phyloP scores from a whole-genome alignment of 257 asterid genomes.

The Solanum raphanifolium region DNA sequence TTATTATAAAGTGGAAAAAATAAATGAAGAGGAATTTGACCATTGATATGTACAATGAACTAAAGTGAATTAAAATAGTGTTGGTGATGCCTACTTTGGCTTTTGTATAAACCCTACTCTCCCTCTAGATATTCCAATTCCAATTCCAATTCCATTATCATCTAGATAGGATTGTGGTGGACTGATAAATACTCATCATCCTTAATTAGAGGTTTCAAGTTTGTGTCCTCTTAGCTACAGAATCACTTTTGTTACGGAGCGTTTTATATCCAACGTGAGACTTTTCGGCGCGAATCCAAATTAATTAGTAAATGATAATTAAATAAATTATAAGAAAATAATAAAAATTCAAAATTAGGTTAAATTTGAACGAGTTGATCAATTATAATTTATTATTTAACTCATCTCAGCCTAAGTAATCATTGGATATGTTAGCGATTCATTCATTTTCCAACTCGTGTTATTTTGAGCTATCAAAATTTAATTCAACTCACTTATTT shows the following conservation, averaged over 20 bases:
- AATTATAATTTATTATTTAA: background rate
- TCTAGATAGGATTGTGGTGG: fast-evolving
- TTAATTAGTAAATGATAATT: background rate
- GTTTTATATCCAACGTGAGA: too few relatives aligned
- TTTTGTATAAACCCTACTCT: background rate
- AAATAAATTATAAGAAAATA: background rate
- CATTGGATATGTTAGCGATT: background rate
- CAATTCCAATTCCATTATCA: background rate
- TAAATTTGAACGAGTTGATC: background rate
- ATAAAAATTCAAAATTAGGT: background rate
- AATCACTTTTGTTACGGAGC: too few relatives aligned
- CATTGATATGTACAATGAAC: background rate
- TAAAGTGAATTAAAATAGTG: background rate
- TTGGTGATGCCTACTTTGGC: background rate
- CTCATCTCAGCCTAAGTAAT: background rate
- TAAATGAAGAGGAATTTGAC: background rate
- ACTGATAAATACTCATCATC: fast-evolving
- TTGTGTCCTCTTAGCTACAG: fast-evolving
- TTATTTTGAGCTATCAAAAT: background rate
- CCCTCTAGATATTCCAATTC: background rate
- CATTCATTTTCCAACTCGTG: background rate
- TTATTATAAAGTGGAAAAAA: background rate
- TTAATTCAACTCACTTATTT: background rate
- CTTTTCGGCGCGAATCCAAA: too few relatives aligned
- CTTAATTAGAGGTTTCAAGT: too few relatives aligned